These are phyloP conservation scores for Rhinocladiella mackenziei DNA, from an alignment of 2,329 filamentous ascomycete species.

Conservation along the genomic window DNA sequence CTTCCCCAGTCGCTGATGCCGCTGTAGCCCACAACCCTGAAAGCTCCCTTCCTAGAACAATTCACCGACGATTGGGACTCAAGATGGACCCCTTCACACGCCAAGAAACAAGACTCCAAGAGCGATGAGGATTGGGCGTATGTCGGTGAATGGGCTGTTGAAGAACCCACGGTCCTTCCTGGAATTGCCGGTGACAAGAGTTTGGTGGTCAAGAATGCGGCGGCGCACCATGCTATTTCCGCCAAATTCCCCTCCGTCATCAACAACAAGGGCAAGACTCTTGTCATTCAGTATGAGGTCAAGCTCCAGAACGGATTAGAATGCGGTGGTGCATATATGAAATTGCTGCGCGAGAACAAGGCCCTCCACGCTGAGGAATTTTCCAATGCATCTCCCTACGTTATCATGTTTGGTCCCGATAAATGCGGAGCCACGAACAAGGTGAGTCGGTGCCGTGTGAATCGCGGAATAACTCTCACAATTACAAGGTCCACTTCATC, in stretches of 20 bases:
- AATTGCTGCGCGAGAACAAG: conserved; percentile 97
- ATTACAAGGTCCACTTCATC: conserved; percentile 71
- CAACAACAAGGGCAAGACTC: conserved; percentile 93
- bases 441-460: conserved; percentile 50
- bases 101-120: conserved; percentile 87
- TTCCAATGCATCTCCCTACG: conserved; percentile 92
- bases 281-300: conserved; percentile 98
- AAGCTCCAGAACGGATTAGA: conserved; percentile 97
- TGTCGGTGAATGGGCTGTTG: conserved; percentile 91
- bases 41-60: conserved; percentile 95
- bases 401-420: conserved; percentile 99
- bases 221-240: conserved; percentile 98
- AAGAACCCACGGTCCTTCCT: conserved; percentile 86
- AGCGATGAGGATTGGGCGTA: conserved; percentile 93
- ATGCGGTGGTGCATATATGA: conserved; percentile 98
- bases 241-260: conserved; percentile 97
- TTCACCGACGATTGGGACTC: conserved; percentile 95
- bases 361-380: conserved; percentile 96
- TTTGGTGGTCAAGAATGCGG: conserved; percentile 95
- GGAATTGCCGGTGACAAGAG: conserved; percentile 94
- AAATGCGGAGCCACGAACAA: conserved; percentile 99
- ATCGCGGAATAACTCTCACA: conserved; percentile 4
- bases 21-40: conserved; percentile 74
- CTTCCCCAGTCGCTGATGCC: conserved; percentile 9
- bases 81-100: conserved; percentile 90